Base-by-base conservation (phyloP, 371 early-diverging fungal species). In the Mortierella sp. region DNA sequence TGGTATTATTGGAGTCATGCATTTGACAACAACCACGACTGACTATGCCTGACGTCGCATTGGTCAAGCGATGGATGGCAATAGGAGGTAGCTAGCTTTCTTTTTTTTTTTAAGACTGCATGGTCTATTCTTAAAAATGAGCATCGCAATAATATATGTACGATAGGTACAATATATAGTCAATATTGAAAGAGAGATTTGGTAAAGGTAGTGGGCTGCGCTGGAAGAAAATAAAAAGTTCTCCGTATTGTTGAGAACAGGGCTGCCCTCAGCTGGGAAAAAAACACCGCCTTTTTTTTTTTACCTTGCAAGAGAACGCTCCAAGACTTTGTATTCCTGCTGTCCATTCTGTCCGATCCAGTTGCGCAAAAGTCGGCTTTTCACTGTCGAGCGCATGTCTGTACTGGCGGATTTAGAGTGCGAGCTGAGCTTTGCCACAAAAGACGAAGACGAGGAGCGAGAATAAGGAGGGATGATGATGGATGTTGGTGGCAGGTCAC, bases 231-330 rank as follows among this genome's bases (percentile, higher is more conserved):
- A 57, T 24, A 58, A 58, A 58, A 58, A 58, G 58, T 35, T 51
- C 18, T 20, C 22, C 51, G 51, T 51, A 3, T 5, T 51, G 54
- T 54, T 54, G 54, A 54, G 54, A 54, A 54, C 18, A 28, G 54
- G 54, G 54, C 28, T 54, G 28, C 10, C 22, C 5, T 43, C 9
- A 43, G 43, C 43, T 14, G 14, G 14, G 5, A 43, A 26, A 28
- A 26, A 54, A 54, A 54, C 1, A 26, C 28, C 22, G 22, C 22
- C 39, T 62, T 22, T 51, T 62, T 8, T 37, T 62, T 60, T 54
- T 66, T 80, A 80, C 81, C 81, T 75, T 54, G 81, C 51, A 14
- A 80, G 70, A 24, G 81, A 75, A 45, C 81, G 75, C 62, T 80
- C 81, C 54, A 80, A 60, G 49, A 75, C 70, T 49, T 80, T 80